Evolutionary conservation across 2,329 filamentous ascomycete genomes (phyloP).

Genomic region (Pseudogymnoascus sp.): DNA sequence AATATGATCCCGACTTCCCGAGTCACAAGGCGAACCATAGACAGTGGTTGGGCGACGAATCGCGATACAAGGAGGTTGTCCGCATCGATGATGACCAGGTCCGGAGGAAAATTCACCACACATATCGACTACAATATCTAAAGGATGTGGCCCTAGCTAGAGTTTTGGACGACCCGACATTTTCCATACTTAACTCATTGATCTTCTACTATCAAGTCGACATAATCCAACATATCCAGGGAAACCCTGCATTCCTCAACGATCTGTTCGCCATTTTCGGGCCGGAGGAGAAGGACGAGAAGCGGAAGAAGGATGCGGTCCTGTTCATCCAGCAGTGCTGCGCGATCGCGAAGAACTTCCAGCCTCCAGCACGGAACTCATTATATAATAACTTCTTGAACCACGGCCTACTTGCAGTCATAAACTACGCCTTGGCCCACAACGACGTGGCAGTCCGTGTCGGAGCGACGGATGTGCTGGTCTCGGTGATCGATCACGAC

Average conservation of each 20-base stretch:
- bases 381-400: constrained; percentile 86
- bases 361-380: constrained; percentile 69
- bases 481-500: constrained; percentile 93
- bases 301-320: constrained; percentile 85
- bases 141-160: constrained; percentile 97
- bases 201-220: constrained; percentile 99
- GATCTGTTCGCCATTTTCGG: constrained; percentile 85
- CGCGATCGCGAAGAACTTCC: constrained; percentile 86
- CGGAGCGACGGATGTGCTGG: constrained; percentile 86
- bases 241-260: constrained; percentile 66
- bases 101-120: constrained; percentile 87
- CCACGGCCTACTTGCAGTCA: constrained; percentile 79
- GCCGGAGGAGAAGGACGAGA: constrained; percentile 51
- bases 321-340: constrained; percentile 96
- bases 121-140: constrained; percentile 89
- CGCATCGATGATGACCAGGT: constrained; percentile 77
- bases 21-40: constrained; percentile 96
- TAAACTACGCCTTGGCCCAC: constrained; percentile 84
- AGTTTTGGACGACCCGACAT: constrained; percentile 94
- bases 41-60: constrained; percentile 80
- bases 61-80: constrained; percentile 93
- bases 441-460: constrained; percentile 77
- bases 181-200: constrained; percentile 91
- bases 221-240: constrained; percentile 90
- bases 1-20: constrained; percentile 97